Percentiles rank a stretch among this genome's conserved stretches.
phyloP scores from a whole-genome alignment of 2,329 filamentous ascomycete species.

The Leptoxyphium fumago region DNA sequence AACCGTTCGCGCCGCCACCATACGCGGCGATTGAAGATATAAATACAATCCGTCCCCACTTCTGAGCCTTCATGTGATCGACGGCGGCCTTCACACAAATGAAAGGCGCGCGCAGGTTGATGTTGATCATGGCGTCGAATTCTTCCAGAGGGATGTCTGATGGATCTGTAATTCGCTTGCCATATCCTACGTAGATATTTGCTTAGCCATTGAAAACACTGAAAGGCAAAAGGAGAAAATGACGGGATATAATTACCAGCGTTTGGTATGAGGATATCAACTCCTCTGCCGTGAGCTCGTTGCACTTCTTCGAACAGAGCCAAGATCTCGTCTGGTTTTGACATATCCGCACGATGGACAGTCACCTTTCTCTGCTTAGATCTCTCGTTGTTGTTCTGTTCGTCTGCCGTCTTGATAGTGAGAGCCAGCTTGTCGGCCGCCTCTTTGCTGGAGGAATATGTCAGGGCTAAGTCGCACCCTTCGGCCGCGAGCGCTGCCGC shows the following conservation, averaged over 20 bases:
- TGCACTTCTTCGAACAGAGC: slow-evolving; percentile 41
- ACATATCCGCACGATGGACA: slow-evolving; percentile 44
- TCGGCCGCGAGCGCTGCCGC: slow-evolving; percentile 37
- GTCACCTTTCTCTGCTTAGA: slow-evolving; percentile 28
- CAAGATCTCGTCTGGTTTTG: slow-evolving; percentile 36
- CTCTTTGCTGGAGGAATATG: slow-evolving; percentile 38
- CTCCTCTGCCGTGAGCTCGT: slow-evolving; percentile 36
- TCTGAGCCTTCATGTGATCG: slow-evolving; percentile 43
- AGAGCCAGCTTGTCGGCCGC: slow-evolving; percentile 31
- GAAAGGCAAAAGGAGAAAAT: too few species aligned
- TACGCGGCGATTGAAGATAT: slow-evolving; percentile 49
- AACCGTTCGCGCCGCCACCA: slow-evolving; percentile 45
- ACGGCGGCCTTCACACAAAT: slow-evolving; percentile 46
- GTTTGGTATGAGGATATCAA: slow-evolving; percentile 51
- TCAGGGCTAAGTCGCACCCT: slow-evolving; percentile 42
- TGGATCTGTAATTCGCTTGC: slow-evolving; percentile 40
- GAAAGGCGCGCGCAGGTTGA: slow-evolving; percentile 50
- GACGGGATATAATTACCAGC: slow-evolving; percentile 25
- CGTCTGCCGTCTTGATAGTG: slow-evolving; percentile 6
- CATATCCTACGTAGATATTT: slow-evolving; percentile 28
- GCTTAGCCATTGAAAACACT: too few species aligned
- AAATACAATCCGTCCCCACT: slow-evolving; percentile 51
- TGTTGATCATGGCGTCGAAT: slow-evolving; percentile 47
- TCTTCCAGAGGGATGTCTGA: slow-evolving; percentile 47
- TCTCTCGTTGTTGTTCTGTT: slow-evolving; percentile 9